phyloP scores from a whole-genome alignment of 768 basidiomycete genomes.

The Daedalea quercina region DNA sequence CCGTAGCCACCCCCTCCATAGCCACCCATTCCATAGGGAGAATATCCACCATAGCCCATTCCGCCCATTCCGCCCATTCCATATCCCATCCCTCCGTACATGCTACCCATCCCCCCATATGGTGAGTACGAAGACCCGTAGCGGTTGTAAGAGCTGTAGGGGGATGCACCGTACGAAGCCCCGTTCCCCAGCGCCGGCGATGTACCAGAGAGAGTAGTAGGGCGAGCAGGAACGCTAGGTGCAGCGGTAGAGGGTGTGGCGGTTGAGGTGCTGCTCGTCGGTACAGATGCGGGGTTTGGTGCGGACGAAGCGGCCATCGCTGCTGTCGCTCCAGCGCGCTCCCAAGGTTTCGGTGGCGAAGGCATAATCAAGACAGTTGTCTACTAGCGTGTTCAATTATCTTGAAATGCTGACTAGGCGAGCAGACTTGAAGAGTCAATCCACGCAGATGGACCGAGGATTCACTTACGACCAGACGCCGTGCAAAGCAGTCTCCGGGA shows the following conservation, averaged over 20 bases:
- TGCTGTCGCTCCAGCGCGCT: constrained; percentile 44
- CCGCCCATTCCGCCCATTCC: constrained; percentile 29
- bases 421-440: too few species aligned
- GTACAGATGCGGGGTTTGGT: constrained; percentile 9
- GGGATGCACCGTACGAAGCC: constrained; percentile 27
- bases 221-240: constrained; percentile 55
- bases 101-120: constrained; percentile 36
- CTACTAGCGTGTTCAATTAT: too few species aligned
- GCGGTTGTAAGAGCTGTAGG: constrained; percentile 41
- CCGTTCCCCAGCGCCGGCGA: constrained; percentile 24
- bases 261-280: constrained; percentile 10
- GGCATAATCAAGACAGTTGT: constrained; percentile 39
- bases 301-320: constrained; percentile 23
- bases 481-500: too few species aligned
- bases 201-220: constrained; percentile 37
- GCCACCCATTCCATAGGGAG: constrained; percentile 25
- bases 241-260: constrained; percentile 16
- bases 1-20: constrained; percentile 24
- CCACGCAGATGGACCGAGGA: too few species aligned
- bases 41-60: constrained; percentile 32
- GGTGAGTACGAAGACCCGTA: constrained; percentile 34
- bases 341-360: constrained; percentile 90
- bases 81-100: constrained; percentile 38
- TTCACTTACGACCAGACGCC: too few species aligned
- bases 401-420: too few species aligned